Evolutionary conservation across 202 grass and related monocot genomes (phyloP).

Genomic region (Setaria italica): DNA sequence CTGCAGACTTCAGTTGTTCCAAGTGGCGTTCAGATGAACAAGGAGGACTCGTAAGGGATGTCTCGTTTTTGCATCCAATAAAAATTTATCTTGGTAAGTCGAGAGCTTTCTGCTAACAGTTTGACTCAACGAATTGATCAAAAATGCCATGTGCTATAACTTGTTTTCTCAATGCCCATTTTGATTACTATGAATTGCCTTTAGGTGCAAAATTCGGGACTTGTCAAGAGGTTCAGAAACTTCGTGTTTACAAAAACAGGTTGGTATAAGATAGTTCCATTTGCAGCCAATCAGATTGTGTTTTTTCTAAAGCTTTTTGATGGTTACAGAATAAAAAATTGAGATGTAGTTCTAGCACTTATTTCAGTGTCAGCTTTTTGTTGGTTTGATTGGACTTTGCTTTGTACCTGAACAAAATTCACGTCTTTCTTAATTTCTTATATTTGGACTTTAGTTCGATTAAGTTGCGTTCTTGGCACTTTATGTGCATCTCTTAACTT

Average conservation of each 20-base stretch:
- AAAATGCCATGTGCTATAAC: constrained; percentile 13
- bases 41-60: constrained; percentile 68
- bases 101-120: constrained; percentile 25
- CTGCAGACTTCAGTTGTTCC: constrained; percentile 83
- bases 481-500: constrained; percentile 31
- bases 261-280: constrained; percentile 43
- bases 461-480: background rate
- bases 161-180: constrained; percentile 45
- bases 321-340: constrained; percentile 40
- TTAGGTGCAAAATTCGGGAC: constrained; percentile 91
- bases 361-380: constrained; percentile 31
- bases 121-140: constrained; percentile 25
- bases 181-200: constrained; percentile 55
- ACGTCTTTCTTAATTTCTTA: constrained; percentile 4
- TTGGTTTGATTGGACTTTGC: constrained; percentile 11
- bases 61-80: constrained; percentile 97
- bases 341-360: constrained; percentile 33
- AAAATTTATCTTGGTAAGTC: constrained; percentile 95
- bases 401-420: background rate
- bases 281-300: background rate
- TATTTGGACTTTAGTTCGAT: constrained; percentile 16
- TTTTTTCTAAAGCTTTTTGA: background rate
- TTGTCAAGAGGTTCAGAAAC: constrained; percentile 91
- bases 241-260: constrained; percentile 85
- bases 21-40: constrained; percentile 71